A percentile compares a stretch with the other conserved stretches of the same genome.
Conservation (phyloP, 495 filamentous ascomycete species). For the Eremomyces bilateralis region DNA sequence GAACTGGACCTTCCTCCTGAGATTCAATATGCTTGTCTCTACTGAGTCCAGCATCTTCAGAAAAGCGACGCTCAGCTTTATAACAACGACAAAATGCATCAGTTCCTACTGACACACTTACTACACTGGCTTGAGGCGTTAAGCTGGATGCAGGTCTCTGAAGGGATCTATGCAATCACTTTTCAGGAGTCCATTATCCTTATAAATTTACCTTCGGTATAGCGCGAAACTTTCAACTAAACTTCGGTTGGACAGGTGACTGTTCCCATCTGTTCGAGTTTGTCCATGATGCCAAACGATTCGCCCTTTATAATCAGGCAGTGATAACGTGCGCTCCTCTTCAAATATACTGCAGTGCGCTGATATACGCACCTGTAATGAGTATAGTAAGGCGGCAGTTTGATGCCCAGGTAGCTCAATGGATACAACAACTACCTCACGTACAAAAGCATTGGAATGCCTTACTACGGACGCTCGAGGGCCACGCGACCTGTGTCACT, state of each 20-base stretch:
- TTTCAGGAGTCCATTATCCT: no score
- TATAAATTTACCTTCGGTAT: neutral
- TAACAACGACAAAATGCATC: neutral
- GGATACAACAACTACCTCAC: no score
- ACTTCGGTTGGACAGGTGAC: no score
- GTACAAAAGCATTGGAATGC: no score
- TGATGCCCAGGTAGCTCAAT: no score
- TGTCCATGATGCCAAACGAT: neutral
- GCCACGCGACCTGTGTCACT: conserved; percentile 1
- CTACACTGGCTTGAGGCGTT: no score
- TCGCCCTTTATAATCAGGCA: neutral
- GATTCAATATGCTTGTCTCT: no score
- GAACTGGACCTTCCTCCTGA: no score
- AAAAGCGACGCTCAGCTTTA: neutral
- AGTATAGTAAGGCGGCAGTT: no score
- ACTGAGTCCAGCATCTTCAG: conserved; percentile 3
- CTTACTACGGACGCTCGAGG: conserved; percentile 2
- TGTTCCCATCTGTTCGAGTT: neutral
- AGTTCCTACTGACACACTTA: no score
- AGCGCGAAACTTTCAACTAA: neutral
- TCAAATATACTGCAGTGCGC: neutral
- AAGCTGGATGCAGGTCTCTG: no score
- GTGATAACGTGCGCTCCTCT: neutral
- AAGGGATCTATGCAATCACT: neutral
- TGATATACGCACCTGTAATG: no score